Conservation (phyloP, 2,329 filamentous ascomycete species). For the Rutstroemia sp. region DNA sequence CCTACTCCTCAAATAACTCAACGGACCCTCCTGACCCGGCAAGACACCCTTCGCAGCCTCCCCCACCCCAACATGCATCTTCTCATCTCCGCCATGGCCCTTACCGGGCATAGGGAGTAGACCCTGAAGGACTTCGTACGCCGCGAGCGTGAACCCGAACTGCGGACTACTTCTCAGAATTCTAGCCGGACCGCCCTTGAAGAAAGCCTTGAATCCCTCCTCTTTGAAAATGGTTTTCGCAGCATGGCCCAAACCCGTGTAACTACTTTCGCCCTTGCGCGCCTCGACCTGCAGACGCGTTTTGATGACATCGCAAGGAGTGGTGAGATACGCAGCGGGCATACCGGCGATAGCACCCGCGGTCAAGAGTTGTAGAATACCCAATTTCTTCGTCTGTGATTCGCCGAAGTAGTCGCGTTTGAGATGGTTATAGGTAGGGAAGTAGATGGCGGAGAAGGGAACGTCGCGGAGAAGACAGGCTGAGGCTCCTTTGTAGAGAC, state of each 20-base stretch:
- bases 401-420: conserved; percentile 95
- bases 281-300: conserved; percentile 96
- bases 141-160: conserved; percentile 94
- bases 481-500: conserved; percentile 92
- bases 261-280: conserved; percentile 84
- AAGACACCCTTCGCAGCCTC: conserved; percentile 48
- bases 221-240: conserved; percentile 78
- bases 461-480: conserved; percentile 94
- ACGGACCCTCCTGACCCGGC: conserved; percentile 25
- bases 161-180: conserved; percentile 93
- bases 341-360: conserved; percentile 92
- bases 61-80: conserved; percentile 50
- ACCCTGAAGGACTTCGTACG: conserved; percentile 86
- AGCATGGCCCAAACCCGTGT: conserved; percentile 80
- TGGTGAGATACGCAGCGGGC: conserved; percentile 90
- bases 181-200: conserved; percentile 95
- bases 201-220: conserved; percentile 94
- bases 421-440: conserved; percentile 90
- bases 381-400: conserved; percentile 76
- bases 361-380: conserved; percentile 82
- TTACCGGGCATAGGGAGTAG: conserved; percentile 70
- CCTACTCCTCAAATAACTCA: conserved; percentile 63
- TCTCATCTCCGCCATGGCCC: conserved; percentile 34
- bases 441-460: conserved; percentile 98
- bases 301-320: conserved; percentile 98